Base-by-base conservation (phyloP, 805 yeast genomes). In the Zygotorulaspora danielsina region DNA sequence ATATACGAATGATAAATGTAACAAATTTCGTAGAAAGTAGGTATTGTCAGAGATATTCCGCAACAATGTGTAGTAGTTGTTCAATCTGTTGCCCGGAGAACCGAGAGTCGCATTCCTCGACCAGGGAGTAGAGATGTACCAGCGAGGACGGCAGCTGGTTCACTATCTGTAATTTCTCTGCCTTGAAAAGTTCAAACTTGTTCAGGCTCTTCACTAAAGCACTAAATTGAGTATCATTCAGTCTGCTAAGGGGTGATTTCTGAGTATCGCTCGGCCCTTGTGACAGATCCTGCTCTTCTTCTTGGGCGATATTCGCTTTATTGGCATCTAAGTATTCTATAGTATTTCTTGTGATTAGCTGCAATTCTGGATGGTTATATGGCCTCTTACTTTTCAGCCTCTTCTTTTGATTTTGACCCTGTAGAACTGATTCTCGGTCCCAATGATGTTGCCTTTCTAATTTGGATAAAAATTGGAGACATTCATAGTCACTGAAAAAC, bases 51-150 rank as follows among this genome's bases (percentile, higher is more conserved):
- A 39, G 29, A 39, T 73, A 65, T 27, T 69, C 69, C n/a, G 63
- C 53, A 13, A 86, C 69, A 36, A 79, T 70, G 4, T 65, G 73
- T 20, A 90, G 47, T 2, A 90, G 73, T 3, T 67, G 65, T 32
- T 78, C 74, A 34, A 84, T 71, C 44, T 79, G 72, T 1, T 76
- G 82, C 43, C 84, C 85, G n/a, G 67, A 64, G 52, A 88, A 82
- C 51, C 98, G 70, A 45, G 77, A 79, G 50, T 90, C 98, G 61
- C 96, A 90, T 57, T 93, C 97, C 57, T 90, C 98, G 1, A 90
- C 78, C 19, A 90, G 66, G 0, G 93, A 72, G 57, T 79, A 87
- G 36, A 90, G 68, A 25, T 77, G 81, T 9, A 89, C 96, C 70
- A 86, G 66, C 4, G 86, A 76, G 32, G 81, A 69, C 1, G 98